Evolutionary conservation across 1,284 basidiomycete genomes (phyloP), one percentile per base, ranked within the genome.

Genomic region (Pseudozyma sp.): DNA sequence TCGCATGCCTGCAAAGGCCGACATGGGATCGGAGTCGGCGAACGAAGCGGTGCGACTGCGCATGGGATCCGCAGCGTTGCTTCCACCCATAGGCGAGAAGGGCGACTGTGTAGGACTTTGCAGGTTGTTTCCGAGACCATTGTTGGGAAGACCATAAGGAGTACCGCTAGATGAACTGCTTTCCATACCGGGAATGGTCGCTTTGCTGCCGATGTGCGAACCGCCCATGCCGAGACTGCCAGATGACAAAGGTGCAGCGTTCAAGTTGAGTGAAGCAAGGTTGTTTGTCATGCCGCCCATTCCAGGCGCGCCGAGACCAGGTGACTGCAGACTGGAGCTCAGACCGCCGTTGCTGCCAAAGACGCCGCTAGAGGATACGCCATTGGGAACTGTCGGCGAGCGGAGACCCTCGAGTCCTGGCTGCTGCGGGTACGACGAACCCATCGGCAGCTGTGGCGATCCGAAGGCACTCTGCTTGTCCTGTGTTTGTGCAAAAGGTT

Each of bases 241-340:
- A 10, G 69, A 71, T 1, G 63, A 64, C 8, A 60, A 47, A 14
- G 71, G 58, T 7, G 59, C 49, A 3, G 75, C 52, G n/a, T 74
- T 70, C 18, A 79, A 57, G 39, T 76, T 77, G 59, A 79, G 64
- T 16, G 77, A 79, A 43, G 65, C 76, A 13, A 79, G 70, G 44
- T 64, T 70, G 62, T 50, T 73, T 21, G 76, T 62, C 55, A 75
- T 60, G n/a, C 62, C 59, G 21, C 67, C 60, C 21, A 75, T 31
- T 12, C 67, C 70, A 35, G 71, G 61, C 9, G 52, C 70, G n/a
- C 62, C 65, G 5, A 68, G 63, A 25, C 55, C 53, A 1, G 70
- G 66, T 13, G 74, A 77, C 36, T 74, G 70, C 49, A 74, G 57
- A 43, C 53, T 72, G 5, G 74, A 69, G 51, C 67, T 64, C 47